Evolutionary conservation across 495 filamentous ascomycete genomes (phyloP), one percentile per base, ranked within the genome.

Genomic region (Penicillium steckii): DNA sequence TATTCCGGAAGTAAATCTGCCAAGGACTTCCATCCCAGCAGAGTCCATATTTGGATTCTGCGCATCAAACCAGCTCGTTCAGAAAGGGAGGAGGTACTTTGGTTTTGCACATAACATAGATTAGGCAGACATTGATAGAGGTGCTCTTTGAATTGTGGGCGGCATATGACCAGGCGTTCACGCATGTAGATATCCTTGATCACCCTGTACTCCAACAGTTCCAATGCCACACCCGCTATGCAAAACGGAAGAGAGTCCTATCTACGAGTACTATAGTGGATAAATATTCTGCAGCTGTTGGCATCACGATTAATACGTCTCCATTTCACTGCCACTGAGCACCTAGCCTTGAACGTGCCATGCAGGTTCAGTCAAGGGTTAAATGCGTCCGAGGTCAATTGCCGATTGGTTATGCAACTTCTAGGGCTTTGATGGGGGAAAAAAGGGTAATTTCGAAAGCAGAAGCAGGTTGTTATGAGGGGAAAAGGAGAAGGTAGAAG

Each of bases 351-450:
- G 48, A 78, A 68, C 48, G 56, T 84, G 15, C 82, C 80, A 2
- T 70, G 78, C 30, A 79, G 80, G 0, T 76, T 78, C 44, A 65
- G 71, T 12, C 53, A 53, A 2, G 66, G 64, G 3, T 46, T 47
- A 17, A 70, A 72, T 38, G 65, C 67, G 21, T 45, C 62, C 4
- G 63, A 45, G 8, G 58, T 76, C n/a, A 72, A 51, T 52, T 84
- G 32, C 81, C 81, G 9, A 73, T 76, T 21, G 76, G 80, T 0
- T n/a, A 73, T 83, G 73, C 81, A 84, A 63, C 71, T 84, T 38
- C 69, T 82, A n/a, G 79, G 74, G 4, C 68, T 67, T 19, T 71
- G 73, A 44, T 81, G 69, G 56, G 69, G 56, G 69, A 72, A 15
- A 79, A 82, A 46, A 59, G 67, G 29, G 46, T 24, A 22, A 10